Base-by-base conservation (phyloP, 177 flowering plant species). In the Tripterygium wilfordii region DNA sequence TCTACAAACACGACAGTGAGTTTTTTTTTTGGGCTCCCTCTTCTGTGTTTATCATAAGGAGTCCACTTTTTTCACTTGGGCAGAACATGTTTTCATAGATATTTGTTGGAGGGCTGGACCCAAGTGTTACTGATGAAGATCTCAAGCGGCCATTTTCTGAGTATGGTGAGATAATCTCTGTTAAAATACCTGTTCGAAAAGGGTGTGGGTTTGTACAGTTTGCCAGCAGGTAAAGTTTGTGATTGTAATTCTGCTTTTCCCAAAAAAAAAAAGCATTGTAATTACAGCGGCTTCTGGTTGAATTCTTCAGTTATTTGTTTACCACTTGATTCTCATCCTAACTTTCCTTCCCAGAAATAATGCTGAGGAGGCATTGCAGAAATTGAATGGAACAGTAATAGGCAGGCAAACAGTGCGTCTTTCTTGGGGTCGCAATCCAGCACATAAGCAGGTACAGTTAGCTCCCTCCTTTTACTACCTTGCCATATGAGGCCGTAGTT, bases 371-470 rank as follows among this genome's bases (percentile, higher is more conserved):
- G 69, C 69, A 28, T 35, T 59, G 58, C 71, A 74, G 63, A 79
- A 69, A 48, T 65, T 88, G 69, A 85, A 71, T 59, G 92, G 89
- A 19, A 59, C 88, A 13, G 71, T 72, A 21, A 80, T 88, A 33
- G 96, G 96, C 28, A 83, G 81, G 58, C 94, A 84, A 68, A 80
- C 95, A 0, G 95, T 89, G 30, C 89, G 97, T 4, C 91, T 92
- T 50, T 88, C 98, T 36, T 92, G 98, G 98, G 98, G 98, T 23
- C 96, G 95, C 18, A 92, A 82, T 61, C 89, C 96, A 45, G 96
- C 88, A 29, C 89, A 84, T 62, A 92, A 84, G 69, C 96, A 88
- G 96, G 98, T 68, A 66, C 33, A 30, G 33, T 30, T 16, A 13
- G 26, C 42, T 32, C 21, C n/a, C n/a, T 29, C 19, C 26, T 15